Base-by-base conservation (phyloP, 192 early-diverging fungal species). In the Gorgonomyces haynaldii region DNA sequence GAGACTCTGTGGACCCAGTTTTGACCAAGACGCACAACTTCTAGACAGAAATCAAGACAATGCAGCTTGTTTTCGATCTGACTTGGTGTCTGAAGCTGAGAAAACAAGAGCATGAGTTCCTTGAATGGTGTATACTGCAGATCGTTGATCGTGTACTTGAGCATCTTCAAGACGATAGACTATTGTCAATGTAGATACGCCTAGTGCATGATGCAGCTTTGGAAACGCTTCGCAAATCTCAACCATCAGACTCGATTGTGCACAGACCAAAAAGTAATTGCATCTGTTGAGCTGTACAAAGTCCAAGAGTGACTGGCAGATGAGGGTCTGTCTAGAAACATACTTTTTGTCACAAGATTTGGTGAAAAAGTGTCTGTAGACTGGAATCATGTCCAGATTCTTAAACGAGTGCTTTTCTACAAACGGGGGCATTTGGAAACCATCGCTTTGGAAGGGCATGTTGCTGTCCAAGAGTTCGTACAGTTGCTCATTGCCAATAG, bases 71-170 rank as follows among this genome's bases (percentile, higher is more conserved):
- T 1, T 73, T 73, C 4, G 64, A 65, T 12, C 65, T 68, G 65
- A n/a, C n/a, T n/a, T n/a, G n/a, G n/a, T n/a, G n/a, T n/a, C n/a
- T 48, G 53, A 17, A 34, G 45, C n/a, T 29, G 35, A 29, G 37
- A 34, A 20, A 45, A 38, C n/a, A 51, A 29, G 6, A 45, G 5
- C n/a, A 21, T 21, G 3, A 15, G 42, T 9, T 50, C 36, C 45
- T 72, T 65, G 45, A 82, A 76, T 1, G 80, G 77, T 0, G 79
- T 76, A 50, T 81, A 82, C 42, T 76, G 70, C 8, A 82, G 45
- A 57, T 71, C 65, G 28, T 58, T 53, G 56, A 80, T 66, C 21
- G 75, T 65, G 54, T 64, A 78, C 6, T 53, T 48, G 12, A 82
- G 56, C 4, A 80, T 50, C 31, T n/a, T n/a, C n/a, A n/a, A n/a